Evolutionary conservation across 2,329 filamentous ascomycete species (phyloP).

Genomic region (Endoconidiophora laricicola): DNA sequence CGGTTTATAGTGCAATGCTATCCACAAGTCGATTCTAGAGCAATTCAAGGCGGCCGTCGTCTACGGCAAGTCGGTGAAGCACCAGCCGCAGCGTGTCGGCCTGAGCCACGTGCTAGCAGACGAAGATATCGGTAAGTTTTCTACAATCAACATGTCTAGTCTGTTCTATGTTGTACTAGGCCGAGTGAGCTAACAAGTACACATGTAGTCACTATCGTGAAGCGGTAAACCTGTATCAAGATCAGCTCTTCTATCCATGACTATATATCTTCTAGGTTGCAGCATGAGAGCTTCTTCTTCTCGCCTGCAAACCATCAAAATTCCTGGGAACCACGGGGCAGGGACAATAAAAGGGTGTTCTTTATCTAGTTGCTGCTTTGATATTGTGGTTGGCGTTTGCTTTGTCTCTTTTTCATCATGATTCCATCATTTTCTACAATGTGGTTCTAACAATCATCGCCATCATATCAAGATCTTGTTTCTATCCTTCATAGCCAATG

Average conservation of each 20-base stretch:
- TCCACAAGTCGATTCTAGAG: constrained; percentile 90
- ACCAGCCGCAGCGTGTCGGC: constrained; percentile 92
- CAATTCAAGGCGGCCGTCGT: constrained; percentile 92
- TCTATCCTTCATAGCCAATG: background rate
- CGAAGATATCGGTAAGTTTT: constrained; percentile 68
- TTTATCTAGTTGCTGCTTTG: too few relatives aligned
- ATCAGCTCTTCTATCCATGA: too few relatives aligned
- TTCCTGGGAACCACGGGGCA: too few relatives aligned
- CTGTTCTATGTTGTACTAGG: background rate
- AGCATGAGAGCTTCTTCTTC: too few relatives aligned
- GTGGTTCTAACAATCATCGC: background rate
- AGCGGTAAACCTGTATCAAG: constrained; percentile 6
- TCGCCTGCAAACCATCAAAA: background rate
- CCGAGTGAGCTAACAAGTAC: background rate
- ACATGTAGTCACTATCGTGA: constrained; percentile 11
- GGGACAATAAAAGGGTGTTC: too few relatives aligned
- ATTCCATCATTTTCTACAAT: background rate
- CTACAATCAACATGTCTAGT: background rate
- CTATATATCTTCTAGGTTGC: too few relatives aligned
- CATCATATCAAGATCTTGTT: background rate
- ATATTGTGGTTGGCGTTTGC: too few relatives aligned
- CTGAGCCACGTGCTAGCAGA: constrained; percentile 81
- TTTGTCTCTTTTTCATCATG: too few relatives aligned
- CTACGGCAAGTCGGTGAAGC: constrained; percentile 95
- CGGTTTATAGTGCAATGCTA: constrained; percentile 68